Evolutionary conservation across 805 yeast genomes (phyloP).

Genomic region (Zygosaccharomyces siamensis): DNA sequence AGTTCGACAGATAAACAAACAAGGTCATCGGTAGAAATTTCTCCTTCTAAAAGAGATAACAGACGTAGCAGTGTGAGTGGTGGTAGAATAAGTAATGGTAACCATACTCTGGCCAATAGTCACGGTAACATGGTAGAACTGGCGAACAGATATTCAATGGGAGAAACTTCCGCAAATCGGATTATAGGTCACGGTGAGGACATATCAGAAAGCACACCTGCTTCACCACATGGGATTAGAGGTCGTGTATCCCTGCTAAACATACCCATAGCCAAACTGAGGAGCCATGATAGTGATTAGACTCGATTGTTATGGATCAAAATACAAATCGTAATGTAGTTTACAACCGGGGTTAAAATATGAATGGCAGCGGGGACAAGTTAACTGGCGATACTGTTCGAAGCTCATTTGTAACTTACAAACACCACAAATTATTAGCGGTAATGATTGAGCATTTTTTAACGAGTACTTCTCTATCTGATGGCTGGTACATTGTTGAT

Average conservation of each 20-base stretch:
- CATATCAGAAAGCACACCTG: constrained; percentile 8
- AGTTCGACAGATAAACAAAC: constrained; percentile 5
- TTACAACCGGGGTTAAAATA: constrained; percentile 33
- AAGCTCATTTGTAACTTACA: constrained; percentile 30
- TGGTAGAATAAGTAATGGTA: background rate
- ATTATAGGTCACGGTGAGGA: background rate
- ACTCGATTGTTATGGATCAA: constrained; percentile 9
- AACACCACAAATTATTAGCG: constrained; percentile 30
- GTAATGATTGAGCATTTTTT: background rate
- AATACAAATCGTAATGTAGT: constrained; percentile 31
- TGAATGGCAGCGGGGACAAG: constrained; percentile 25
- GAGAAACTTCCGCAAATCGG: constrained; percentile 6
- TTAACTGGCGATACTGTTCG: constrained; percentile 17
- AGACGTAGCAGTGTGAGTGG: background rate
- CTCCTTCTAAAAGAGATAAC: constrained; percentile 9
- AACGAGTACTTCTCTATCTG: constrained; percentile 10
- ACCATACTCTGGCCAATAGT: background rate
- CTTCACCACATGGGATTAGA: constrained; percentile 6
- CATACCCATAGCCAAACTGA: constrained; percentile 29
- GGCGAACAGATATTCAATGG: constrained; percentile 9
- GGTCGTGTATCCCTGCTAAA: constrained; percentile 25
- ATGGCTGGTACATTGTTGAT: constrained; percentile 21
- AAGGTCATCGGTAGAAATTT: constrained; percentile 9
- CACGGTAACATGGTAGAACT: constrained; percentile 7
- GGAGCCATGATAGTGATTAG: constrained; percentile 13